phyloP scores from a whole-genome alignment of 2,329 filamentous ascomycete genomes.

The Madurella fahalii region DNA sequence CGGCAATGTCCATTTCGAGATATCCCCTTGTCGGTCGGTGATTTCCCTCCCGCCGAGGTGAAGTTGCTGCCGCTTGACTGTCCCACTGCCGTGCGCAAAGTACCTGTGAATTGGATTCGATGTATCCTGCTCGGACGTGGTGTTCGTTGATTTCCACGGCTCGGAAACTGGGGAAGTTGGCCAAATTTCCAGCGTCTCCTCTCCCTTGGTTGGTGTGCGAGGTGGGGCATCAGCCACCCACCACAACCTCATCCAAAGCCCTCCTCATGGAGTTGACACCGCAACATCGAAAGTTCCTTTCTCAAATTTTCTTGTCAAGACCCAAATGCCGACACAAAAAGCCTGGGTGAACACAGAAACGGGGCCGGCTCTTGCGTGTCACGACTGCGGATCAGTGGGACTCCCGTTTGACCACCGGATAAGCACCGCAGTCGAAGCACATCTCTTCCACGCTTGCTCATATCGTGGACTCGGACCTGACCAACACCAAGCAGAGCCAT shows the following conservation, averaged over 20 bases:
- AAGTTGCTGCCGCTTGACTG: background rate
- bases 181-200: constrained; percentile 1
- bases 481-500: too few species aligned
- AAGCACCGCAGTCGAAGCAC: too few species aligned
- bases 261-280: background rate
- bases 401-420: too few species aligned
- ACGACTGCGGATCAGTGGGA: too few species aligned
- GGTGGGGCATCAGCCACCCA: background rate
- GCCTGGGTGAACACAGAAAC: too few species aligned
- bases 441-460: too few species aligned
- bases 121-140: background rate
- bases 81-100: background rate
- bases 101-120: constrained; percentile 6
- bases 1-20: too few species aligned
- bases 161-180: constrained; percentile 11
- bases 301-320: background rate
- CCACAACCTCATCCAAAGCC: background rate
- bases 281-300: background rate
- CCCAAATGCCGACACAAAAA: background rate
- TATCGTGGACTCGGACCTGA: too few species aligned
- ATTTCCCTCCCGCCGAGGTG: background rate
- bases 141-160: background rate
- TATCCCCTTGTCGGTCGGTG: background rate
- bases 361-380: too few species aligned
- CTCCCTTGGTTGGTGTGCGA: background rate